A percentile compares a stretch with the other conserved stretches of the same genome.
phyloP scores from a whole-genome alignment of 2,329 filamentous ascomycete species.

The Paracorniculantispora psalliotae region DNA sequence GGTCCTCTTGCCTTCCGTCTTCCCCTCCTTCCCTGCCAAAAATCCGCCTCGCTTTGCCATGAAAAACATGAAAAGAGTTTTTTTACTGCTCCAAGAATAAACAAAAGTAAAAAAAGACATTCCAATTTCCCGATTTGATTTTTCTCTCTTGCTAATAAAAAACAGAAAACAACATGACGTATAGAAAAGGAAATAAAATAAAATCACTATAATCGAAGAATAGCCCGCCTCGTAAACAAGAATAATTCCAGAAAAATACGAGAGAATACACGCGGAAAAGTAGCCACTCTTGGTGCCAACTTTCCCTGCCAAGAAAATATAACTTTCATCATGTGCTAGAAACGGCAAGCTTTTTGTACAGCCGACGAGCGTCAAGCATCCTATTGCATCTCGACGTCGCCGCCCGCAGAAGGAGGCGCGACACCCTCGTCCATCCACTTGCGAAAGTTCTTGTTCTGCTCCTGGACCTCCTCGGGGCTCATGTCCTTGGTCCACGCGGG shows the following conservation, averaged over 20 bases:
- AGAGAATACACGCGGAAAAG: conserved; percentile 6
- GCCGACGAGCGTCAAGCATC: too few relatives aligned
- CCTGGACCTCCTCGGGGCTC: conserved; percentile 70
- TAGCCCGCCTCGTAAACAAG: conserved; percentile 3
- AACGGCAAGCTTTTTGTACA: too few relatives aligned
- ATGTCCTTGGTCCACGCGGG: conserved; percentile 74
- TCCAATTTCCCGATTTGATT: background rate
- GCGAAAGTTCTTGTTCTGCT: conserved; percentile 62
- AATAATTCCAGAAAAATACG: conserved; percentile 13
- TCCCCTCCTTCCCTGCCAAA: background rate
- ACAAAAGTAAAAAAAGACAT: background rate
- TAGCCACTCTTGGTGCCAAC: background rate
- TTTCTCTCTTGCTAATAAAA: background rate
- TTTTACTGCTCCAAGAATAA: background rate
- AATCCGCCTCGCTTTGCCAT: background rate
- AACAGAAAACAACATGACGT: conserved; percentile 5
- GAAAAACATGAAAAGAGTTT: background rate
- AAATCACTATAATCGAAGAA: background rate
- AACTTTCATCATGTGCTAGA: conserved; percentile 14
- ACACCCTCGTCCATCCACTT: conserved; percentile 49
- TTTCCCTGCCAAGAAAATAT: conserved; percentile 14
- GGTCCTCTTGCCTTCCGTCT: too few relatives aligned
- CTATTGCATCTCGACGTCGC: conserved; percentile 29
- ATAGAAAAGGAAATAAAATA: background rate
- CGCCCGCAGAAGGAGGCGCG: conserved; percentile 29